Evolutionary conservation across 768 basidiomycete species (phyloP), one percentile per base, ranked within the genome.

Genomic region (Glaciozyma antarctica): DNA sequence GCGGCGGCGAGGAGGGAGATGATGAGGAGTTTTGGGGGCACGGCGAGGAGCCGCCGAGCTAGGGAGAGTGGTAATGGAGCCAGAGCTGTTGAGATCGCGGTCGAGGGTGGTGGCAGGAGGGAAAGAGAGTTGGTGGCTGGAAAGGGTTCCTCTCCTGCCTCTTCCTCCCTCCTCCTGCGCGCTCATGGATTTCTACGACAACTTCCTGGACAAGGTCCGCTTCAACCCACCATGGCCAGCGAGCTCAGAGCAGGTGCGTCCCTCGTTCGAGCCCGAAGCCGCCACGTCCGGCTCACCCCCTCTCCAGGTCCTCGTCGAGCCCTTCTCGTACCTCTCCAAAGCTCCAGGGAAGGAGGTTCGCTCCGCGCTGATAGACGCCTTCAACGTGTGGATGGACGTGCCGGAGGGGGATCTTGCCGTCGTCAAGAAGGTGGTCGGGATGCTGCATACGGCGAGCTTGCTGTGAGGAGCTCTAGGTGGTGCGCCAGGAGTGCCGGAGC

Each of bases 281-380:
- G 24, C 49, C 49, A 51, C 49, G n/a, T 51, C 24, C 21, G 26
- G 49, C 49, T n/a, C 49, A n/a, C 47, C 47, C 21, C 49, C 49
- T 24, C 24, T 24, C n/a, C 49, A 81, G 82, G 79, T 74, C 58
- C 77, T 97, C 9, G 80, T 94, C 10, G 94, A 98, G 75, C 94
- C 94, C 0, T 98, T 84, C 75, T 82, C 82, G 0, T 95, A 93
- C 76, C 83, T 89, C 52, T 83, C 83, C 12, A 83, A 86, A 2
- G 86, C 86, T 63, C 90, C 90, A 0, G 94, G 95, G 19, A 97
- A 98, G 76, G 94, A 97, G 65, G 86, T 98, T 67, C 85, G 95
- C 16, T 80, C 85, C 0, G 82, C 85, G 72, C 81, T 99, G 74
- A 90, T 94, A 67, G 87, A 86, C 59, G 91, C 94, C 0, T 98